Conservation (phyloP, 345 rosid species). For the Boechera divaricarpa region DNA sequence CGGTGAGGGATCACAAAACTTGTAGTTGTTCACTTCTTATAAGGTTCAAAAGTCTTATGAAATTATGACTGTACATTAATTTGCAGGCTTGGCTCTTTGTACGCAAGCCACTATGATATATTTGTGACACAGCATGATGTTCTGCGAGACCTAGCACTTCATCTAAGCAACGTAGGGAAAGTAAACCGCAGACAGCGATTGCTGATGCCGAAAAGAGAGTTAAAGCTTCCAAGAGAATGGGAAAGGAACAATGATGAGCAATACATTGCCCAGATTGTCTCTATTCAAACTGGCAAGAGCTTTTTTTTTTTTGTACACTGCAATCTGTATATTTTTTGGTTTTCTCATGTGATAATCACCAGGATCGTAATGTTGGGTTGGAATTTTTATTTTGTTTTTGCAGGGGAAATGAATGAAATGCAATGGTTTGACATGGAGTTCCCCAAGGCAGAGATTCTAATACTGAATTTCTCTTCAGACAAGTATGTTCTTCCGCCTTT, state of each 20-base stretch:
- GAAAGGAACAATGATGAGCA: conserved; percentile 65
- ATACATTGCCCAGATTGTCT: conserved; percentile 77
- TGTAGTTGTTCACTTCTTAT: conserved; percentile 9
- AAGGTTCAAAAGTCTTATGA: neutral
- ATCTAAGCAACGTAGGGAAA: conserved; percentile 54
- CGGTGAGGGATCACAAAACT: conserved; percentile 48
- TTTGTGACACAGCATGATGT: conserved; percentile 89
- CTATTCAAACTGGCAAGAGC: conserved; percentile 73
- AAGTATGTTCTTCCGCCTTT: conserved; percentile 84
- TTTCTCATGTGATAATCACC: conserved; percentile 10
- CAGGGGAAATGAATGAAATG: conserved; percentile 83
- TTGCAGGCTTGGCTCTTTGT: conserved; percentile 70
- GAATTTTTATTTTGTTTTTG: conserved; percentile 18
- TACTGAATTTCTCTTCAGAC: conserved; percentile 67
- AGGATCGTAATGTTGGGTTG: conserved; percentile 8
- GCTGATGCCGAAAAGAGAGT: conserved; percentile 78
- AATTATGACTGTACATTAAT: conserved; percentile 24
- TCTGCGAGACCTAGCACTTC: conserved; percentile 83
- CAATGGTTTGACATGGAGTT: conserved; percentile 82
- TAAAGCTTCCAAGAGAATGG: conserved; percentile 77
- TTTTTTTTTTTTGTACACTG: neutral
- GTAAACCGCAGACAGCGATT: conserved; percentile 58
- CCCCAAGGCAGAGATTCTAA: conserved; percentile 86
- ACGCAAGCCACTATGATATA: conserved; percentile 73
- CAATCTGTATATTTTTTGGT: conserved; percentile 1